Conservation (phyloP, 2,329 filamentous ascomycete species). For the Epichloe hybrida region DNA sequence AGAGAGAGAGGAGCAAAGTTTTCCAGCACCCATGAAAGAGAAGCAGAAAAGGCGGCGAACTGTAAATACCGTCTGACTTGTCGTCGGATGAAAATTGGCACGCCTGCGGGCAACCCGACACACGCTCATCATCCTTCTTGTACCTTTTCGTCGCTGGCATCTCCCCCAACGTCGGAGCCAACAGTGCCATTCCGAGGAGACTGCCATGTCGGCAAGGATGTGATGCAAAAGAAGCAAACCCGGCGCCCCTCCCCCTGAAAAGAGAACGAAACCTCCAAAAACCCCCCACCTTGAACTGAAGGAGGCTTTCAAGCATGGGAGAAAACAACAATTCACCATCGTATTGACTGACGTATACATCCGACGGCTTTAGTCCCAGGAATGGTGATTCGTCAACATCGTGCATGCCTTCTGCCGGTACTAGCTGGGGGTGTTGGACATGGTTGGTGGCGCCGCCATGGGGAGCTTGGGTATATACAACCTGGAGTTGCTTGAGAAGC, state of each 20-base stretch:
- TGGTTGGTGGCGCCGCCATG: conserved; percentile 8
- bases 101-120: too few relatives aligned
- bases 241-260: background rate
- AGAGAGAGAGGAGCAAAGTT: too few relatives aligned
- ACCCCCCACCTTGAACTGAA: background rate
- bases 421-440: background rate
- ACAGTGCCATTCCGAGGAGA: too few relatives aligned
- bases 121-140: too few relatives aligned
- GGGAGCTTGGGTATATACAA: conserved; percentile 10
- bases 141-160: too few relatives aligned
- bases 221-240: background rate
- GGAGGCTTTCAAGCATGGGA: background rate
- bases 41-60: too few relatives aligned
- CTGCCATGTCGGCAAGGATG: too few relatives aligned
- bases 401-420: background rate
- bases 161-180: background rate
- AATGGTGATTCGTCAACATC: too few relatives aligned
- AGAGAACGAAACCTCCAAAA: background rate
- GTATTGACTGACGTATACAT: background rate
- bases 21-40: too few relatives aligned
- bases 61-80: too few relatives aligned
- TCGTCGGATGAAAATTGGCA: too few relatives aligned
- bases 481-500: conserved; percentile 29
- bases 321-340: background rate
- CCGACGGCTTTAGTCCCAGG: too few relatives aligned